These are phyloP conservation scores for Discostella stelligera DNA, from an alignment of 352 stramenopile species.

Conservation along the genomic window DNA sequence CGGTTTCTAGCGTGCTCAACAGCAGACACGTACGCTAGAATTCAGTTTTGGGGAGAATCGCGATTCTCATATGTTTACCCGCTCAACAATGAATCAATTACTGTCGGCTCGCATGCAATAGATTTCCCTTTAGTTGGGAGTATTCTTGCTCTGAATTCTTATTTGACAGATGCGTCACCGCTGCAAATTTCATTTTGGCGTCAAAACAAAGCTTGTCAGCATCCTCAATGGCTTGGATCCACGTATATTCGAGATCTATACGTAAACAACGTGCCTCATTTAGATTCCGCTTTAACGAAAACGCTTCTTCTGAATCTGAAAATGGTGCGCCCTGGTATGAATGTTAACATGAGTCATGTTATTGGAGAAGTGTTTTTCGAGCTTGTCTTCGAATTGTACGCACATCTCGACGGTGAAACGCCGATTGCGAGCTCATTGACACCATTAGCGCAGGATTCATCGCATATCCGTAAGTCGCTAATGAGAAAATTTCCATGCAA, in stretches of 20 bases:
- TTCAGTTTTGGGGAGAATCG: conserved; percentile 48
- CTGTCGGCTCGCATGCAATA: conserved; percentile 5
- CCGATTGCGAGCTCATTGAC: background rate
- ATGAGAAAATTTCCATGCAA: background rate
- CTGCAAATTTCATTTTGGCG: conserved; percentile 33
- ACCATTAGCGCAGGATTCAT: background rate
- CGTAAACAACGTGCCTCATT: background rate
- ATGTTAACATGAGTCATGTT: conserved; percentile 12
- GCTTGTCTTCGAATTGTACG: conserved; percentile 28
- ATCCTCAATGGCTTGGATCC: conserved; percentile 17
- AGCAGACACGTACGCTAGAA: conserved; percentile 17
- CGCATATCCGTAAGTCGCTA: background rate
- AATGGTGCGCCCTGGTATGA: conserved; percentile 15
- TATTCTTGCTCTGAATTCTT: conserved; percentile 21
- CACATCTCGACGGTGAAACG: background rate
- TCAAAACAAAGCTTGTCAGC: background rate
- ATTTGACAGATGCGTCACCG: conserved; percentile 49
- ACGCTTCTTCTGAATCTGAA: conserved; percentile 8
- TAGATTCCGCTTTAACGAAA: conserved; percentile 1
- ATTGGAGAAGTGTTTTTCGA: conserved; percentile 36
- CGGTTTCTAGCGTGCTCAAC: conserved; percentile 26
- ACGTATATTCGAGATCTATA: conserved; percentile 31
- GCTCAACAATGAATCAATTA: background rate
- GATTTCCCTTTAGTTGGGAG: conserved; percentile 40
- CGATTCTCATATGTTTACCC: conserved; percentile 6